Evolutionary conservation across 2,329 filamentous ascomycete genomes (phyloP), one percentile per base, ranked within the genome.

Genomic region (Canariomyces notabilis): DNA sequence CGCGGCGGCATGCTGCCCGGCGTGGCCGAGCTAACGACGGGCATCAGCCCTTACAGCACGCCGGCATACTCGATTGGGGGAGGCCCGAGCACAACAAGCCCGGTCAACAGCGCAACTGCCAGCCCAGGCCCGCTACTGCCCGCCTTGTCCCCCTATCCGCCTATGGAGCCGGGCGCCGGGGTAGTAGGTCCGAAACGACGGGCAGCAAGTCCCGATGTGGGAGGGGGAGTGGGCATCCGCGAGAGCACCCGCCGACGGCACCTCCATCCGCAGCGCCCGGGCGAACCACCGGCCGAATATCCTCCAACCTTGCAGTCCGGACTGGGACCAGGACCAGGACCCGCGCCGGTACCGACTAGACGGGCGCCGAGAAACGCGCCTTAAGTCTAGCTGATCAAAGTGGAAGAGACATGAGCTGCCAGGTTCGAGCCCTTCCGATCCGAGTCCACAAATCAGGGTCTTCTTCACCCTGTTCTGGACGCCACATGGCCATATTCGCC

Each of bases 11-110:
- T 76, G 51, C 66, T 84, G n/a, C 80, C 80, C 1, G 74, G 79
- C 41, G 70, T 84, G 14, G 74, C 76, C 29, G 80, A 84, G 59
- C 70, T 84, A 56, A 83, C 80, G 2, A 83, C 79, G 0, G 80
- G 80, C 11, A 69, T 82, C 23, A 80, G 75, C 52, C 76, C 78
- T 1, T 83, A 82, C 59, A 76, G 67, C 53, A 76, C 75, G n/a
- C 75, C 76, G 32, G 74, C 76, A 1, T 79, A 77, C 57, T 41
- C 36, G 14, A 15, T 71, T 73, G 6, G 61, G 70, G 42, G 66
- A 66, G 22, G 61, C 64, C 64, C 69, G 3, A 68, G 59, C 32
- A 61, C 62, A 37, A 5, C 32, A 19, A 37, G 68, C 50, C 61
- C 64, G 20, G 58, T 65, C 21, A 59, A 67, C 47, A 67, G 68